Conservation (phyloP, 352 stramenopile species). For the Phytophthora pseudosyringae region DNA sequence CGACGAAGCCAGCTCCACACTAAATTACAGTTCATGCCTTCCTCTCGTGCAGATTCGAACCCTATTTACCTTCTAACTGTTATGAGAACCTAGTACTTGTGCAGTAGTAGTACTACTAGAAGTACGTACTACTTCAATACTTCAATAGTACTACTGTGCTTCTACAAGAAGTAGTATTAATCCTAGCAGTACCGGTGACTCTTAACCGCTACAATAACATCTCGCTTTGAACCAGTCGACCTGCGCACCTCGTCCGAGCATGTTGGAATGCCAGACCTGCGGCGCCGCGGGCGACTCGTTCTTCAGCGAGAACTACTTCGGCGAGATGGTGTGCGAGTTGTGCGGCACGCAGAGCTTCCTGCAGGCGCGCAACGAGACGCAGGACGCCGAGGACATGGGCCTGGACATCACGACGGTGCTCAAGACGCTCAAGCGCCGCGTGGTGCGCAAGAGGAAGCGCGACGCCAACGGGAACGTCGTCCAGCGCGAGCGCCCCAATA, state of each 20-base stretch:
- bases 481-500: background rate
- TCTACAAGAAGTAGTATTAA: too few species aligned
- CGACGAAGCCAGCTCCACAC: constrained; percentile 5
- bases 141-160: too few species aligned
- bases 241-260: constrained; percentile 23
- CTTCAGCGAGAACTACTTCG: constrained; percentile 88
- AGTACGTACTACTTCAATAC: too few species aligned
- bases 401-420: constrained; percentile 46
- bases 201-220: constrained; percentile 9
- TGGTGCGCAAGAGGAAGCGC: constrained; percentile 38
- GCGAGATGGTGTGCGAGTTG: constrained; percentile 85
- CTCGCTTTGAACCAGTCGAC: constrained; percentile 19
- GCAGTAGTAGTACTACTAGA: too few species aligned
- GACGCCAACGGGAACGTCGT: constrained; percentile 14
- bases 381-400: constrained; percentile 79
- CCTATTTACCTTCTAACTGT: too few species aligned
- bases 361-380: constrained; percentile 83
- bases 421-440: constrained; percentile 48
- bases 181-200: background rate
- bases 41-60: too few species aligned
- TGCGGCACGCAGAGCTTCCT: constrained; percentile 87
- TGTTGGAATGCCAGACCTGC: constrained; percentile 82
- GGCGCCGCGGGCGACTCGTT: constrained; percentile 74
- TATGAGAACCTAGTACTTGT: too few species aligned
- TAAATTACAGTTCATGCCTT: constrained; percentile 1